Percentiles rank a stretch among this genome's conserved stretches.
Conservation (phyloP, 2,329 filamentous ascomycete genomes). For the Sporothrix sp. region DNA sequence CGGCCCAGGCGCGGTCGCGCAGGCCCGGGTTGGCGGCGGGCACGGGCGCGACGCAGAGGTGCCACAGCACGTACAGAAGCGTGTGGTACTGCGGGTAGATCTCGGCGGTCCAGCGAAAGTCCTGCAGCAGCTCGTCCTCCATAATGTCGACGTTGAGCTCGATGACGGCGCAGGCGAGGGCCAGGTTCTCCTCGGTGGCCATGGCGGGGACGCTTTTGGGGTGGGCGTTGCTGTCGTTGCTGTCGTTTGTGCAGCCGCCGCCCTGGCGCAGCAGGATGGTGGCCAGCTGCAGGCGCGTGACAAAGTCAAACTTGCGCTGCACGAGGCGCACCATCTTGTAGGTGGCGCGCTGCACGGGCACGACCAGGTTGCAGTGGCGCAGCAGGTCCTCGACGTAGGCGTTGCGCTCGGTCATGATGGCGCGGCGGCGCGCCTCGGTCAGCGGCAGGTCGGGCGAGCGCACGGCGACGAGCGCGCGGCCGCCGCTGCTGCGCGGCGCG, state of each 20-base stretch:
- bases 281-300: constrained; percentile 20
- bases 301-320: constrained; percentile 23
- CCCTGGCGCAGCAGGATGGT: neutral
- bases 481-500: neutral
- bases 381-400: constrained; percentile 39
- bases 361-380: constrained; percentile 38
- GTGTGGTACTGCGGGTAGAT: constrained; percentile 35
- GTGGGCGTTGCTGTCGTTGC: neutral
- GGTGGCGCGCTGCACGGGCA: constrained; percentile 29
- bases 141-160: constrained; percentile 25
- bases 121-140: constrained; percentile 29
- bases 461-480: neutral
- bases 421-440: constrained; percentile 12
- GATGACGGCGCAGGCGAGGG: constrained; percentile 26
- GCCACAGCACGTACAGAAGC: constrained; percentile 34
- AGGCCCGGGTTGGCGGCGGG: constrained; percentile 18
- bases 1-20: constrained; percentile 26
- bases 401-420: constrained; percentile 20
- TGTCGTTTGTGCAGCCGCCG: neutral
- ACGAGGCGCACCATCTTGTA: constrained; percentile 19
- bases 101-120: constrained; percentile 30
- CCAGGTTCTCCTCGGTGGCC: constrained; percentile 20
- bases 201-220: neutral
- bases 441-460: neutral
- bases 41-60: constrained; percentile 30